Evolutionary conservation across 495 filamentous ascomycete genomes (phyloP).

Genomic region (Peziza echinospora): DNA sequence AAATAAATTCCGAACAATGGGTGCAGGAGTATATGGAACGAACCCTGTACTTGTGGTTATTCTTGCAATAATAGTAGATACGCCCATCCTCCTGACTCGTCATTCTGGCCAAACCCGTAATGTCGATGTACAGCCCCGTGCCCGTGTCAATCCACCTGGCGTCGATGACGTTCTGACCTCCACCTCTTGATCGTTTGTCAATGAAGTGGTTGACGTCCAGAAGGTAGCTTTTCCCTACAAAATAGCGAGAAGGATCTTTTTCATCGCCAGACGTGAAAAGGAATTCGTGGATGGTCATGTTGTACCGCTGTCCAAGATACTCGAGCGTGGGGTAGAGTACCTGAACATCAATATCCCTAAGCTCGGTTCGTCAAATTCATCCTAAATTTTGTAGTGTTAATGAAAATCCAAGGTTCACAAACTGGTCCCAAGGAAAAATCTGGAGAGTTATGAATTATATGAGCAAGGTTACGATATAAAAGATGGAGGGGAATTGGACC

Average conservation of each 20-base stretch:
- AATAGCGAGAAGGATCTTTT: too few relatives aligned
- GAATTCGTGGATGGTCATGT: slow-evolving; percentile 42
- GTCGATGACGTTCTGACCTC: slow-evolving; percentile 64
- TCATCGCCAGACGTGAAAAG: slow-evolving; percentile 28
- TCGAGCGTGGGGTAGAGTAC: slow-evolving; percentile 40
- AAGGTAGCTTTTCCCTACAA: slow-evolving; percentile 37
- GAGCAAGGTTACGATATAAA: background rate
- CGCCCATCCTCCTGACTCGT: slow-evolving; percentile 35
- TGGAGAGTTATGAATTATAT: slow-evolving; percentile 11
- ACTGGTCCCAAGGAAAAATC: slow-evolving; percentile 74
- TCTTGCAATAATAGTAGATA: slow-evolving; percentile 64
- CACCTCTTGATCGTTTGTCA: slow-evolving; percentile 33
- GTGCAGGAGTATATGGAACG: background rate
- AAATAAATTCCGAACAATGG: slow-evolving; percentile 1
- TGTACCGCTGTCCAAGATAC: slow-evolving; percentile 40
- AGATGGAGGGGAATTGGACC: too few relatives aligned
- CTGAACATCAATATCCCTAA: slow-evolving; percentile 60
- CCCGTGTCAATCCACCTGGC: slow-evolving; percentile 60
- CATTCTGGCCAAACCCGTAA: slow-evolving; percentile 59
- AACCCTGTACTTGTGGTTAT: slow-evolving; percentile 57
- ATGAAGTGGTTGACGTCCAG: slow-evolving; percentile 61
- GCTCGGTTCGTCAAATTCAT: background rate
- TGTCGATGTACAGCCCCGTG: slow-evolving; percentile 69
- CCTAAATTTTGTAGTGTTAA: background rate
- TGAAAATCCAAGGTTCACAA: too few relatives aligned